phyloP scores from a whole-genome alignment of 495 filamentous ascomycete genomes.

The Aspergillus diversus region DNA sequence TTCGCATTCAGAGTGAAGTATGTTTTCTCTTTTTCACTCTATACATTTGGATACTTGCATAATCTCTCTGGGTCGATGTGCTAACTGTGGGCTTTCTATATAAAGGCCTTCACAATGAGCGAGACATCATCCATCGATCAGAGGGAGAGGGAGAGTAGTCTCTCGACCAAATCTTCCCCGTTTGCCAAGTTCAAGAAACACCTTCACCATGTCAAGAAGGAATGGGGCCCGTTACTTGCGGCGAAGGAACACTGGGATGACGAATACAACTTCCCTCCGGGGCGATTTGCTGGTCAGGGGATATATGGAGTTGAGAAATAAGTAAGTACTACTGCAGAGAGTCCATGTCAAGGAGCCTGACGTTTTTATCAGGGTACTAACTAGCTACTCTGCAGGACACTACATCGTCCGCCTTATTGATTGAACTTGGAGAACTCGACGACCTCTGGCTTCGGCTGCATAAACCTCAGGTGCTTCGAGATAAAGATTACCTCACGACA shows the following conservation, averaged over 20 bases:
- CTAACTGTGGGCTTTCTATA: not conserved
- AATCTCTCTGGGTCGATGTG: too few relatives aligned
- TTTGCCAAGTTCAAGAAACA: constrained; percentile 25
- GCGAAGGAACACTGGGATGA: constrained; percentile 33
- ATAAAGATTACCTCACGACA: not conserved
- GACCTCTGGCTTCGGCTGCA: not conserved
- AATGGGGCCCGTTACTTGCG: constrained; percentile 33
- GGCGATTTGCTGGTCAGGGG: constrained; percentile 34
- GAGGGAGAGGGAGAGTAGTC: not conserved
- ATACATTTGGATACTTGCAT: not conserved
- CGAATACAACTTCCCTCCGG: constrained; percentile 37
- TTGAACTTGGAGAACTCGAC: not conserved
- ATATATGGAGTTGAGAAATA: constrained; percentile 1
- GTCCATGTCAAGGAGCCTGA: not conserved
- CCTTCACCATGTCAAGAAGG: constrained; percentile 21
- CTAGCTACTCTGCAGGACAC: not conserved
- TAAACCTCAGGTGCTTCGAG: not conserved
- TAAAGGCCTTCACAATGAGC: not conserved
- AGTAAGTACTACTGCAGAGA: too few relatives aligned
- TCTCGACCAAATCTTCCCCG: constrained; percentile 2
- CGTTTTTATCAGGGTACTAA: not conserved
- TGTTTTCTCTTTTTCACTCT: not conserved
- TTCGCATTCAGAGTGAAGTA: too few relatives aligned
- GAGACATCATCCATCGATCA: not conserved
- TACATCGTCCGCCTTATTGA: not conserved